Percentiles rank a stretch among this genome's conserved stretches.
Evolutionary conservation across 192 early-diverging fungal genomes (phyloP).

Genomic region (Diversispora epigaea): DNA sequence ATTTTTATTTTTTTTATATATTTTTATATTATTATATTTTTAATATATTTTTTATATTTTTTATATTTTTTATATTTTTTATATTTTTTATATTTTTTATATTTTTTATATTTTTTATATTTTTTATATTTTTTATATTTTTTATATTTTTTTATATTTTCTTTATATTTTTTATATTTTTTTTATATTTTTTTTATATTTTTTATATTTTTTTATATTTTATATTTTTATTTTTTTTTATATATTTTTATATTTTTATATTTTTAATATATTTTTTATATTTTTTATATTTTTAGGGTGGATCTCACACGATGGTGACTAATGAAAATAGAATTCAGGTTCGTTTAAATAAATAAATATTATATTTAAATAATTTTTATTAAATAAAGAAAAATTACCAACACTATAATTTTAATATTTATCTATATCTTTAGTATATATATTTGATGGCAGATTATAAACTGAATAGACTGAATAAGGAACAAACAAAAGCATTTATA

Average conservation of each 20-base stretch:
- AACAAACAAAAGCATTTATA: conserved; percentile 75
- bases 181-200: too few species aligned
- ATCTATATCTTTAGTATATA: conserved; percentile 67
- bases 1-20: conserved; percentile 28
- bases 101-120: too few species aligned
- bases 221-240: conserved; percentile 33
- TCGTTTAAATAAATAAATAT: conserved; percentile 10
- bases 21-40: background rate
- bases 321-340: conserved; percentile 40
- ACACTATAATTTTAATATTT: conserved; percentile 29
- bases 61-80: background rate
- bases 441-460: conserved; percentile 76
- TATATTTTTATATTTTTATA: background rate
- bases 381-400: background rate
- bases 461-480: conserved; percentile 64
- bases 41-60: background rate
- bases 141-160: too few species aligned
- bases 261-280: background rate
- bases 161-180: too few species aligned
- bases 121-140: too few species aligned
- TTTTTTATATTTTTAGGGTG: conserved; percentile 16
- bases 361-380: background rate
- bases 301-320: conserved; percentile 51
- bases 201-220: too few species aligned
- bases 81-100: too few species aligned